These are phyloP conservation scores for Cystofilobasidium ferigula DNA, from an alignment of 768 basidiomycete species.

Conservation along the genomic window DNA sequence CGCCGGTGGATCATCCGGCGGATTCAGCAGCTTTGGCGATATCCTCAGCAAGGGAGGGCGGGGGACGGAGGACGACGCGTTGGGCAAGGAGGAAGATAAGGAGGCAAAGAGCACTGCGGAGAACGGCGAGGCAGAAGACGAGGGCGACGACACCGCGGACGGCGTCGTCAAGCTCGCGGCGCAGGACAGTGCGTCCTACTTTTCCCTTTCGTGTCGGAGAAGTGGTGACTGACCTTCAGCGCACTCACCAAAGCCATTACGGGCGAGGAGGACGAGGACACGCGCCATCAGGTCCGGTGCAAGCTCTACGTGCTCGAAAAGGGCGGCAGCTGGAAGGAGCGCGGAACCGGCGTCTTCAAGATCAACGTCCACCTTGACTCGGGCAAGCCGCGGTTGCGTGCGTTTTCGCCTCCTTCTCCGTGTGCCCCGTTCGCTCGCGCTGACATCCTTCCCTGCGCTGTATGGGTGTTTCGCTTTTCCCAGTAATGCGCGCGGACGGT, in stretches of 20 bases:
- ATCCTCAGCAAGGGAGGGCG: slow-evolving; percentile 11
- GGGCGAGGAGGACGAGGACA: slow-evolving; percentile 41
- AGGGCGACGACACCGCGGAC: neutral
- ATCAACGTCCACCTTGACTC: slow-evolving; percentile 37
- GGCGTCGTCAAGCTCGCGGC: slow-evolving; percentile 32
- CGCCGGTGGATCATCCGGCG: too few relatives aligned
- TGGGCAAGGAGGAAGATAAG: slow-evolving; percentile 26
- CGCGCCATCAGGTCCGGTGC: slow-evolving; percentile 36
- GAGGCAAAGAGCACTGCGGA: neutral
- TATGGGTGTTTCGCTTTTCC: neutral
- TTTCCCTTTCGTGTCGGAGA: neutral
- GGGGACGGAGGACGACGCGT: slow-evolving; percentile 23
- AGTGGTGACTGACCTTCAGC: neutral
- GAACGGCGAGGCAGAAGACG: neutral
- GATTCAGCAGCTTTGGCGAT: slow-evolving; percentile 6
- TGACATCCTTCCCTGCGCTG: neutral
- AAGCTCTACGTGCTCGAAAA: slow-evolving; percentile 39
- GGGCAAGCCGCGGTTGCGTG: slow-evolving; percentile 36
- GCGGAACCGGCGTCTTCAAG: slow-evolving; percentile 38
- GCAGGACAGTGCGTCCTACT: slow-evolving; percentile 34
- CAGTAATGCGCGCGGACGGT: slow-evolving; percentile 42
- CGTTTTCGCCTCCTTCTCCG: slow-evolving; percentile 13
- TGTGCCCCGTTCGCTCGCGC: neutral
- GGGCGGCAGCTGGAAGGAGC: slow-evolving; percentile 38
- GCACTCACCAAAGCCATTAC: slow-evolving; percentile 33